A percentile compares a stretch with the other conserved stretches of the same genome.
These are phyloP conservation scores for Fragaria nilgerrensis DNA, from an alignment of 306 rosid genomes.

Conservation along the genomic window DNA sequence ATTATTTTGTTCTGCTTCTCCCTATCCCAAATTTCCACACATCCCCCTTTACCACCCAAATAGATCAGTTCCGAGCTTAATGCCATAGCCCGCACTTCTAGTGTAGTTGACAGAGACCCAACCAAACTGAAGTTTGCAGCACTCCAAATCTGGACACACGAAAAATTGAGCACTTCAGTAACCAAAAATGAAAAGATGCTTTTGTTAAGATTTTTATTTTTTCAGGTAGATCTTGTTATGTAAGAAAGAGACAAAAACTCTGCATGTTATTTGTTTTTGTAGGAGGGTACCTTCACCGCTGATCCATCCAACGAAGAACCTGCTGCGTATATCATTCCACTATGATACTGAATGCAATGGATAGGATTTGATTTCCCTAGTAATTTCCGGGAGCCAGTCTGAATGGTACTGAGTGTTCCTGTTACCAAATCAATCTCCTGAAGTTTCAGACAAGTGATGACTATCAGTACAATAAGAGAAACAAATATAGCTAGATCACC, in stretches of 20 bases:
- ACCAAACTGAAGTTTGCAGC: conserved; percentile 54
- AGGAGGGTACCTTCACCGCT: conserved; percentile 69
- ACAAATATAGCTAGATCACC: background rate
- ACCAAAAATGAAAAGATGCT: background rate
- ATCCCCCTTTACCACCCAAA: conserved; percentile 81
- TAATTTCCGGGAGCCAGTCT: conserved; percentile 62
- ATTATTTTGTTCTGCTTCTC: conserved; percentile 57
- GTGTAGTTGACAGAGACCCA: conserved; percentile 56
- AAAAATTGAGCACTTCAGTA: conserved; percentile 13
- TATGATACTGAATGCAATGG: conserved; percentile 58
- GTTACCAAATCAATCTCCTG: conserved; percentile 82
- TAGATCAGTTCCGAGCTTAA: conserved; percentile 78
- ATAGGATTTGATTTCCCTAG: conserved; percentile 77
- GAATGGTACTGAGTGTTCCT: conserved; percentile 58
- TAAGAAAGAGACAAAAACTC: background rate
- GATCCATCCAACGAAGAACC: conserved; percentile 68
- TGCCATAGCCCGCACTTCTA: conserved; percentile 76
- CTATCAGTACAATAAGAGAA: conserved; percentile 15
- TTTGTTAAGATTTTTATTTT: background rate
- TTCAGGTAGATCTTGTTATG: no score
- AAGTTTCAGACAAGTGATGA: conserved; percentile 7
- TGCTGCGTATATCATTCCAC: conserved; percentile 66
- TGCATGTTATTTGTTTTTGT: background rate
- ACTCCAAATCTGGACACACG: conserved; percentile 59
- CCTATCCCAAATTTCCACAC: conserved; percentile 77